Conservation (phyloP, 169 alveolate species). For the Cryptosporidium muris region DNA sequence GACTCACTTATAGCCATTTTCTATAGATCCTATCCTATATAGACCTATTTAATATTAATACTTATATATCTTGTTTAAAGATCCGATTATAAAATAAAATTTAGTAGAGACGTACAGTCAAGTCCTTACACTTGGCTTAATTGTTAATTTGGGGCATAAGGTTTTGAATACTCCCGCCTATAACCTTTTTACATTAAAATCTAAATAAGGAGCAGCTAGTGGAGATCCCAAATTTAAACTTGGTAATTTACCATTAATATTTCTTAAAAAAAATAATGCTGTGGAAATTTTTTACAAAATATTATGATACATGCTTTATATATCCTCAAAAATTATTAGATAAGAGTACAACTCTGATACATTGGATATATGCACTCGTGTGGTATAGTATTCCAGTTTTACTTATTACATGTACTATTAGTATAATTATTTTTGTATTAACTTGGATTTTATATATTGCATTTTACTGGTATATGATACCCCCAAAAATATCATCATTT, state of each 20-base stretch:
- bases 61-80: no score
- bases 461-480: conserved; percentile 41
- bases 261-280: neutral
- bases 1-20: no score
- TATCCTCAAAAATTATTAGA: conserved; percentile 1
- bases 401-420: neutral
- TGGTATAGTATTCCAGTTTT: conserved; percentile 30
- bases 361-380: conserved; percentile 23
- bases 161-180: neutral
- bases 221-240: neutral
- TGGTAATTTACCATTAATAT: neutral
- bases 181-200: neutral
- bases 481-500: conserved; percentile 33
- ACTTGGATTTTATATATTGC: conserved; percentile 30
- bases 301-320: conserved; percentile 11
- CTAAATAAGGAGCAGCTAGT: neutral
- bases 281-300: neutral
- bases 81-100: no score
- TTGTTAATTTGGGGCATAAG: no score
- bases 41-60: no score
- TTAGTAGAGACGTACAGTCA: no score
- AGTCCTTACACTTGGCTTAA: neutral
- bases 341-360: conserved; percentile 6
- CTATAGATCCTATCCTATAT: no score
- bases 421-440: conserved; percentile 2